These are phyloP conservation scores for Calonectria hongkongensis DNA, from an alignment of 2,329 filamentous ascomycete genomes.

Conservation along the genomic window DNA sequence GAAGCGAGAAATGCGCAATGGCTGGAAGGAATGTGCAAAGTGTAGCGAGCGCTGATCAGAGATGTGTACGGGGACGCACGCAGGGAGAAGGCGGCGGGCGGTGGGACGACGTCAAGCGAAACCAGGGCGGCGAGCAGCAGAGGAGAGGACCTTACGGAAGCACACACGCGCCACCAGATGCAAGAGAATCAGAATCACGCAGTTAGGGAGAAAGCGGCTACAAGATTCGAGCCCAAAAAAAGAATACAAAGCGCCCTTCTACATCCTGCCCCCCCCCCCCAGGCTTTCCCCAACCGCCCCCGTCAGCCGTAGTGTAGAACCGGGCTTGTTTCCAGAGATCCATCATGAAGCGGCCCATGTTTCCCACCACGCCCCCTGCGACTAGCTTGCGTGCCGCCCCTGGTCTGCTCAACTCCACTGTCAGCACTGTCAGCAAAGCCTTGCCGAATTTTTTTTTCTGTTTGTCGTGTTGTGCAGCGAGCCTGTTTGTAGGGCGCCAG, in stretches of 20 bases:
- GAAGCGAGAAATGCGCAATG: not conserved
- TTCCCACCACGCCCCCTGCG: conserved; percentile 1
- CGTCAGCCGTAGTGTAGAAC: conserved; percentile 17
- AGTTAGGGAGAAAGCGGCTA: conserved; percentile 2
- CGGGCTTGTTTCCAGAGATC: conserved; percentile 3
- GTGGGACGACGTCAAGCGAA: conserved; percentile 22
- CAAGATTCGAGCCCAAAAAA: conserved; percentile 22
- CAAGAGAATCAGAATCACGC: not conserved
- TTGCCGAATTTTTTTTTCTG: conserved; percentile 1
- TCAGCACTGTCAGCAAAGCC: not conserved
- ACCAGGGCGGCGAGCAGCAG: not conserved
- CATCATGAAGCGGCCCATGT: conserved; percentile 3
- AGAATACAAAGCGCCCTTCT: not conserved
- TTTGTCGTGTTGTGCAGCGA: not conserved
- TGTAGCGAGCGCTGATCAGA: not conserved
- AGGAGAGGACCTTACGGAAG: not conserved
- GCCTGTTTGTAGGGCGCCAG: not conserved
- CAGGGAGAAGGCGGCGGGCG: not conserved
- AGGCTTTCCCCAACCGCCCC: conserved; percentile 23
- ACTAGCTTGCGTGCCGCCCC: conserved; percentile 16
- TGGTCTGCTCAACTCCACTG: conserved; percentile 16
- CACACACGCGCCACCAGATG: conserved; percentile 11
- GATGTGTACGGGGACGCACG: conserved; percentile 7
- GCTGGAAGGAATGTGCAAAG: conserved; percentile 19
- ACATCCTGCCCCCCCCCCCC: not conserved